These are phyloP conservation scores for Xylaria hypoxylon DNA, from an alignment of 2,329 filamentous ascomycete genomes.

Conservation along the genomic window DNA sequence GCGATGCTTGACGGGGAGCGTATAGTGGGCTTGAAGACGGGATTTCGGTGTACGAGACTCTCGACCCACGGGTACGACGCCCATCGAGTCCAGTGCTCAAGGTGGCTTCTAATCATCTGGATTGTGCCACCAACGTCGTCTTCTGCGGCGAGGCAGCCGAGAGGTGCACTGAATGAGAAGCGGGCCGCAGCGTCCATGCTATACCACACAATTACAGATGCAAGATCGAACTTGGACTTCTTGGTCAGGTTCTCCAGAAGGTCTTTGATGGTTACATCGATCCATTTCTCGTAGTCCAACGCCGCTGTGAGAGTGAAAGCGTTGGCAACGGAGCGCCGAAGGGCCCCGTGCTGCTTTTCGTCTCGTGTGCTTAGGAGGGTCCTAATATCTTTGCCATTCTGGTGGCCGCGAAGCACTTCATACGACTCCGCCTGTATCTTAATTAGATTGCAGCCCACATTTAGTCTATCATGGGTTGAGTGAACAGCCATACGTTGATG, in stretches of 20 bases:
- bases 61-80: constrained; percentile 42
- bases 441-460: constrained; percentile 3
- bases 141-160: constrained; percentile 43
- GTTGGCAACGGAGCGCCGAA: constrained; percentile 45
- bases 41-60: constrained; percentile 44
- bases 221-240: constrained; percentile 41
- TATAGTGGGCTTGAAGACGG: constrained; percentile 36
- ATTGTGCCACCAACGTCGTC: constrained; percentile 43
- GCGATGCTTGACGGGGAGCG: constrained; percentile 41
- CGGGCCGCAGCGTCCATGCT: constrained; percentile 44
- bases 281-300: constrained; percentile 45
- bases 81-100: constrained; percentile 45
- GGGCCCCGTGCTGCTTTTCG: constrained; percentile 43
- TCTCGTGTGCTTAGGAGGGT: constrained; percentile 44
- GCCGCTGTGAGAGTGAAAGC: constrained; percentile 44
- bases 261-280: constrained; percentile 43
- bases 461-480: not conserved
- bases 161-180: constrained; percentile 42
- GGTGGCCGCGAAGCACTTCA: constrained; percentile 42
- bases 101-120: constrained; percentile 42
- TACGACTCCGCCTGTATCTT: constrained; percentile 43
- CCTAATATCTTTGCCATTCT: constrained; percentile 45
- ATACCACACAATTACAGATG: constrained; percentile 41
- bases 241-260: constrained; percentile 35
- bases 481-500: constrained; percentile 38